phyloP scores from a whole-genome alignment of 1,139 yeast genomes.

The Scheffersomyces titani region DNA sequence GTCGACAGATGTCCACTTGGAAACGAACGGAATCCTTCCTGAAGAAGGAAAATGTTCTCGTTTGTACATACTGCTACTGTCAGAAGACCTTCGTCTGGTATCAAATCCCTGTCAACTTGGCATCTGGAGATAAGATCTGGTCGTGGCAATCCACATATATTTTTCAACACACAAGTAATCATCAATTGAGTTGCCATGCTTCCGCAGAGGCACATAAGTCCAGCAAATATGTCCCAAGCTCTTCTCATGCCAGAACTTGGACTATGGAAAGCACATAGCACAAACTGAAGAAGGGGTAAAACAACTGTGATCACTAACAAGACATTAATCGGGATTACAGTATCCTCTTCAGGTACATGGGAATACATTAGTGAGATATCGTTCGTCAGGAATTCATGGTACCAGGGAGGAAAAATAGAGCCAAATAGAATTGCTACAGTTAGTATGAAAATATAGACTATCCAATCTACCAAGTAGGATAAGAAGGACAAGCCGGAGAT shows the following conservation, averaged over 20 bases:
- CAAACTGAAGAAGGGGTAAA: slow-evolving; percentile 33
- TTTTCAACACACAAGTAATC: slow-evolving; percentile 45
- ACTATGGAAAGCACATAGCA: slow-evolving; percentile 21
- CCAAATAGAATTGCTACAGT: slow-evolving; percentile 34
- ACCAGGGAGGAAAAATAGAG: slow-evolving; percentile 32
- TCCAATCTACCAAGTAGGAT: slow-evolving; percentile 42
- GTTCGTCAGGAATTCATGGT: slow-evolving; percentile 40
- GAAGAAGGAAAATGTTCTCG: slow-evolving; percentile 24
- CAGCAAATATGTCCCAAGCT: slow-evolving; percentile 45
- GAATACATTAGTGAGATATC: slow-evolving; percentile 33
- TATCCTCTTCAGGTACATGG: slow-evolving; percentile 32
- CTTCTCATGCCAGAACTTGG: slow-evolving; percentile 23
- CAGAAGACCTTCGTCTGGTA: slow-evolving; percentile 22
- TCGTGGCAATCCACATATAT: slow-evolving; percentile 45
- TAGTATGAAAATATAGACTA: slow-evolving; percentile 24
- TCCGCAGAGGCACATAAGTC: slow-evolving; percentile 38
- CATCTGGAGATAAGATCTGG: slow-evolving; percentile 52
- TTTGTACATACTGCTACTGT: slow-evolving; percentile 39
- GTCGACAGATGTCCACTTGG: slow-evolving; percentile 57
- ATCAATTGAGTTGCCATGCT: slow-evolving; percentile 41
- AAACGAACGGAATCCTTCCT: slow-evolving; percentile 52
- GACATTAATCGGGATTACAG: slow-evolving; percentile 32
- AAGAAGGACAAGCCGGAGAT: slow-evolving; percentile 25
- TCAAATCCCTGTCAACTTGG: slow-evolving; percentile 23
- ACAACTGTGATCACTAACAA: slow-evolving; percentile 29